Conservation (phyloP, 306 rosid genomes). For the Potentilla sterilis region DNA sequence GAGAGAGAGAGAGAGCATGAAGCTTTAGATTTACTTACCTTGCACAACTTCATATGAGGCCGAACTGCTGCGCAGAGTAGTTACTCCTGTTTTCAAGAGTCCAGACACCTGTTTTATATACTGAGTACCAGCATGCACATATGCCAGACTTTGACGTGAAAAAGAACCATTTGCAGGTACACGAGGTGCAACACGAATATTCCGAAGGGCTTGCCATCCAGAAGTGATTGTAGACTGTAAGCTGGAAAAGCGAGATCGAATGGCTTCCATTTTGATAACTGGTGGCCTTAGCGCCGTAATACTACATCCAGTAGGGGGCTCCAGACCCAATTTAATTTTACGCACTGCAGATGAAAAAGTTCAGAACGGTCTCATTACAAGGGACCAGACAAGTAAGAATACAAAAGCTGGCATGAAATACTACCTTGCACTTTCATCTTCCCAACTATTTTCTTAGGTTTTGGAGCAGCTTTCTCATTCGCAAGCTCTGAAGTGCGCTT, state of each 20-base stretch:
- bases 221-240: conserved; percentile 68
- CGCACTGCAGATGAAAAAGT: conserved; percentile 57
- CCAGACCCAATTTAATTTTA: conserved; percentile 76
- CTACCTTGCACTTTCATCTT: conserved; percentile 99
- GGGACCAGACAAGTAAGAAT: conserved; percentile 21
- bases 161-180: conserved; percentile 76
- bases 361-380: conserved; percentile 17
- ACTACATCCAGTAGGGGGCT: conserved; percentile 88
- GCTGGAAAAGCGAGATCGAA: conserved; percentile 50
- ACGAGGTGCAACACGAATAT: conserved; percentile 57
- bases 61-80: conserved; percentile 75
- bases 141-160: conserved; percentile 82
- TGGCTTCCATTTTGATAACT: conserved; percentile 53
- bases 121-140: conserved; percentile 85
- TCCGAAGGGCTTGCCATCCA: conserved; percentile 80
- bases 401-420: conserved; percentile 21
- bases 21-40: conserved; percentile 47
- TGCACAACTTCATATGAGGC: conserved; percentile 85
- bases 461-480: conserved; percentile 76
- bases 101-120: conserved; percentile 92
- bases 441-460: conserved; percentile 82
- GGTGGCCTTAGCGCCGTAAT: conserved; percentile 58
- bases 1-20: background rate
- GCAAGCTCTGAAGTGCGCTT: conserved; percentile 73
- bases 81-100: conserved; percentile 79